phyloP scores from a whole-genome alignment of 139 green algal genomes.

The Tetradesmus lagerheimii region DNA sequence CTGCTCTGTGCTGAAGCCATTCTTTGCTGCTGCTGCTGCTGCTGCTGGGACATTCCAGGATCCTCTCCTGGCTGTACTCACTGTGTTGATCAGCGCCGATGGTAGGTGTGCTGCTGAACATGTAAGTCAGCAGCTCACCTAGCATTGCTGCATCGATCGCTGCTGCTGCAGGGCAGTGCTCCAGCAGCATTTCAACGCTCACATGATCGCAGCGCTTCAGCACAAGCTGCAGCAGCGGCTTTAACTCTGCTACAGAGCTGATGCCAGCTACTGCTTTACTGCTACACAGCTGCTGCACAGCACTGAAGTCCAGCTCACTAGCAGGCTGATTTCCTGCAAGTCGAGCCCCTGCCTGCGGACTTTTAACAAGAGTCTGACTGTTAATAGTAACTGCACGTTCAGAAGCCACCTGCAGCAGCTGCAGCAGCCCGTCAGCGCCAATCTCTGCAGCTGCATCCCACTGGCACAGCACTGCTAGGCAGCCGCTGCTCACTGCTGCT shows the following conservation, averaged over 20 bases:
- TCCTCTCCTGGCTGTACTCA: background rate
- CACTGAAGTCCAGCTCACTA: background rate
- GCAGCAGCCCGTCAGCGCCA: background rate
- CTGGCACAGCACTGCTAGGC: background rate
- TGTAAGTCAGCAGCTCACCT: background rate
- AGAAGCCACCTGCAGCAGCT: background rate
- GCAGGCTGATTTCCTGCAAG: background rate
- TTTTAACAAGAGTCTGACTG: no score
- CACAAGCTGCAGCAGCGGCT: background rate
- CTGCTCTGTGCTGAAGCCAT: background rate
- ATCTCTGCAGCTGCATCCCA: background rate
- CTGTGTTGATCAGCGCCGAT: background rate
- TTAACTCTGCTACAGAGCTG: background rate
- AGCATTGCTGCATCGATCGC: background rate
- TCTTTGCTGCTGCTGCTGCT: background rate
- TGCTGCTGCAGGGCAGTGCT: background rate
- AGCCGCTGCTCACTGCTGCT: background rate
- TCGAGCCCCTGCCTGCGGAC: no score
- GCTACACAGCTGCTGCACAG: background rate
- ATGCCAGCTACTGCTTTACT: background rate
- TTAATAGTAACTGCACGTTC: background rate
- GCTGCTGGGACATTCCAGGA: background rate
- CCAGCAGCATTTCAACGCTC: background rate
- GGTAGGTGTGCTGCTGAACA: background rate
- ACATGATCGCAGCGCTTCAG: background rate